Base-by-base conservation (phyloP, 176 grass and related monocot genomes). In the Poa annua region DNA sequence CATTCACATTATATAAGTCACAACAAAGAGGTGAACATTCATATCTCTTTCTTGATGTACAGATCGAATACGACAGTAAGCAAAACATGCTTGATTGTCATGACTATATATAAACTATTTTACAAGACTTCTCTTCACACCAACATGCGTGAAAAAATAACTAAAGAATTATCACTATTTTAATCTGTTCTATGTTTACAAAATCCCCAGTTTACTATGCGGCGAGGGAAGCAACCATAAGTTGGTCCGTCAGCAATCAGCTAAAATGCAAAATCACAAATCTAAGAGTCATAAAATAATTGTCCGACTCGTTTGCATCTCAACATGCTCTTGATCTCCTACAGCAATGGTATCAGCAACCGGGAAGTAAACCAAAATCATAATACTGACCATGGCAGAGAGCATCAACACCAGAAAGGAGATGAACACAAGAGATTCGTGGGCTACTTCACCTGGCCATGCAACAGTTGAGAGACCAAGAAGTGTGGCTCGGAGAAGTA, bases 281-380 rank as follows among this genome's bases (percentile, higher is more conserved):
- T 49, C 79, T 59, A 57, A 24, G 11, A 51, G 32, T 62, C 71
- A 90, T 32, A 86, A 38, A 56, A 44, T 71, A 71, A 86, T 54
- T n/a, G n/a, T 35, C 47, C 8, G 44, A 29, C 53, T 62, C 53
- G 11, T 21, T 90, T 90, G 86, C 81, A 95, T 89, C 72, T 91
- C 93, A 70, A 86, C 38, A 47, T 93, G 77, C 63, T 88, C 89
- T 15, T 76, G 67, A 57, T 95, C 89, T 77, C 87, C 76, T 76
- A 93, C 69, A 55, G 86, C 92, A 20, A 95, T 62, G 36, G 93
- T 88, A 85, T 98, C 92, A 8, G 83, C 83, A 22, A 95, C 93
- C 6, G 92, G 96, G 60, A 98, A 95, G 79, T 95, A 98, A 42
- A 95, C 92, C 29, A 98, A 88, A 85, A 95, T 95, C 41, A 91